These are phyloP conservation scores for Bipolaris bicolor DNA, from an alignment of 2,329 filamentous ascomycete genomes.

Conservation along the genomic window DNA sequence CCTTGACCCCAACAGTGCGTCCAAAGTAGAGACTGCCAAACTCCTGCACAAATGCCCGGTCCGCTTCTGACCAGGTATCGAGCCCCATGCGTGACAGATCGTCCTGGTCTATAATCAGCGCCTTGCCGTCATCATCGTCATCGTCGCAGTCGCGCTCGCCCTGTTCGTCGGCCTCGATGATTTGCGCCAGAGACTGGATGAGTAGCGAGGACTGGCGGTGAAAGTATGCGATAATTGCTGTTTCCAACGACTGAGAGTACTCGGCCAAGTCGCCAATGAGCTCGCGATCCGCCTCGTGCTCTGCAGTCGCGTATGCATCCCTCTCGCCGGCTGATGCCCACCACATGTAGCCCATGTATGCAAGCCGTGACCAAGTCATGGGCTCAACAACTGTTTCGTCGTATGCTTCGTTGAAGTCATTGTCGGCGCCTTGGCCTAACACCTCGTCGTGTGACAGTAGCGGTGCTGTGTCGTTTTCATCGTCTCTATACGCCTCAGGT, in stretches of 20 bases:
- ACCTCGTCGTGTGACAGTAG: conserved; percentile 34
- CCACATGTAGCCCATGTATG: conserved; percentile 86
- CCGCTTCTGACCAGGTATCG: conserved; percentile 75
- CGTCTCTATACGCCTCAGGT: conserved; percentile 29
- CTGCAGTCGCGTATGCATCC: conserved; percentile 60
- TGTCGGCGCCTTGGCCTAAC: conserved; percentile 36
- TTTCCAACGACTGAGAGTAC: conserved; percentile 61
- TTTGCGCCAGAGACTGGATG: conserved; percentile 65
- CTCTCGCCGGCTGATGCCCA: conserved; percentile 85
- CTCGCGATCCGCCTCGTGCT: conserved; percentile 58
- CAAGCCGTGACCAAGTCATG: conserved; percentile 71
- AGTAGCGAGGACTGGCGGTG: conserved; percentile 74
- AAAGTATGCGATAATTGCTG: conserved; percentile 80
- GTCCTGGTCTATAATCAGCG: conserved; percentile 65
- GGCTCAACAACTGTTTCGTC: conserved; percentile 59
- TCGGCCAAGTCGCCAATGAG: conserved; percentile 52
- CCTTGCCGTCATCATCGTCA: conserved; percentile 22
- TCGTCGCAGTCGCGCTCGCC: conserved; percentile 46
- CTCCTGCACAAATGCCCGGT: conserved; percentile 71
- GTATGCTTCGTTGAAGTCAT: conserved; percentile 45
- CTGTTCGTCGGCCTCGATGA: conserved; percentile 61
- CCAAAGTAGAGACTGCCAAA: conserved; percentile 70
- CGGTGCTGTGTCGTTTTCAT: conserved; percentile 30
- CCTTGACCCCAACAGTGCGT: conserved; percentile 66
- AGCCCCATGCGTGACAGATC: conserved; percentile 75